These are phyloP conservation scores for Mortierella sp. DNA, from an alignment of 371 early-diverging fungal genomes.

Conservation along the genomic window DNA sequence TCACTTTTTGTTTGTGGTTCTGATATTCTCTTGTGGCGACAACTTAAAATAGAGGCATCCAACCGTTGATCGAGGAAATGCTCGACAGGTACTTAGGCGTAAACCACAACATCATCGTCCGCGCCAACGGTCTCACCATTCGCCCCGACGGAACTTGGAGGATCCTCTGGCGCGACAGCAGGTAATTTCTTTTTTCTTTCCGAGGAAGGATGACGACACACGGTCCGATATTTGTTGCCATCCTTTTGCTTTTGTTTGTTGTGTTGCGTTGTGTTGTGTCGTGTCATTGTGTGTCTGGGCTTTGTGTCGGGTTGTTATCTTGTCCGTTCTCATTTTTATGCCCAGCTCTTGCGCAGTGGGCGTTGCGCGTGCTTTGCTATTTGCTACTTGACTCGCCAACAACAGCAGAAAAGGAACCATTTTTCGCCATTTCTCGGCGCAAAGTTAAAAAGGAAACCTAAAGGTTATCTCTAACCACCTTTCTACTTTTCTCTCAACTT, in stretches of 20 bases:
- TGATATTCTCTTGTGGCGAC: neutral
- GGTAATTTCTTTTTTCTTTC: slow-evolving; percentile 16
- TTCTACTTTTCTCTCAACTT: neutral
- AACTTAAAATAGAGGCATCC: slow-evolving; percentile 28
- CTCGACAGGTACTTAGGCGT: slow-evolving; percentile 30
- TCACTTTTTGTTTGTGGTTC: neutral
- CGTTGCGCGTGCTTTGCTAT: too few relatives aligned
- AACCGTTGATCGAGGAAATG: slow-evolving; percentile 36
- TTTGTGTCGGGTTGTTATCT: too few relatives aligned
- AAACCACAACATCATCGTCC: slow-evolving; percentile 31
- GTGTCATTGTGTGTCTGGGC: too few relatives aligned
- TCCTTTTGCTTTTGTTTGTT: slow-evolving; percentile 1
- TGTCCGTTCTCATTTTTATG: too few relatives aligned
- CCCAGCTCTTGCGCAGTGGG: too few relatives aligned
- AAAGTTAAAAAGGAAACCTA: neutral
- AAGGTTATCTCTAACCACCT: neutral
- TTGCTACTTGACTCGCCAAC: neutral
- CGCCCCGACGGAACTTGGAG: slow-evolving; percentile 38
- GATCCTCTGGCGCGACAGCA: slow-evolving; percentile 44
- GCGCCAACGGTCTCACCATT: slow-evolving; percentile 29
- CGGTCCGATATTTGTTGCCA: neutral
- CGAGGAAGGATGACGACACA: too few relatives aligned
- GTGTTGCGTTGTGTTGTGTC: too few relatives aligned
- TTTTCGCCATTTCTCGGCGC: neutral
- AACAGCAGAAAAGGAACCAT: neutral